Evolutionary conservation across 2,329 filamentous ascomycete genomes (phyloP).

Genomic region (Myriosclerotinia curreyana): DNA sequence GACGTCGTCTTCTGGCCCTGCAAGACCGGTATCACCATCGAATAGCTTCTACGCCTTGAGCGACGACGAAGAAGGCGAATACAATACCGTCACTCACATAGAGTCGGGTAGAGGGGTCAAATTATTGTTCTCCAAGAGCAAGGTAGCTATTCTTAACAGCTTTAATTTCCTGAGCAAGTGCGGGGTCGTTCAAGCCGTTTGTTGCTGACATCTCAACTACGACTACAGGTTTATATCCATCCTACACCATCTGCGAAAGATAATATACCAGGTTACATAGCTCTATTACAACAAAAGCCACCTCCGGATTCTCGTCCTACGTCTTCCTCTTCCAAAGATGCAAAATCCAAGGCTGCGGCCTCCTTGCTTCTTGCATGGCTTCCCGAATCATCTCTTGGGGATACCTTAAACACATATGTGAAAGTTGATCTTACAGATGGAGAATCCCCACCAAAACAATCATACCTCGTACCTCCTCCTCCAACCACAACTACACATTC

Average conservation of each 20-base stretch:
- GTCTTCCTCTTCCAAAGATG: constrained; percentile 41
- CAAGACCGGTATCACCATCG: constrained; percentile 62
- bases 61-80: constrained; percentile 93
- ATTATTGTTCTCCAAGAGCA: constrained; percentile 93
- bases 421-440: constrained; percentile 88
- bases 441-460: constrained; percentile 77
- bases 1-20: constrained; percentile 36
- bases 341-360: constrained; percentile 54
- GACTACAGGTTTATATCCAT: constrained; percentile 82
- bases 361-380: constrained; percentile 90
- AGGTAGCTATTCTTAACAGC: constrained; percentile 51
- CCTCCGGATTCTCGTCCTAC: constrained; percentile 38
- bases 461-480: constrained; percentile 86
- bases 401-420: constrained; percentile 83
- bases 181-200: constrained; percentile 20
- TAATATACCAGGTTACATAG: constrained; percentile 92
- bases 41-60: constrained; percentile 93
- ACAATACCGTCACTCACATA: constrained; percentile 86
- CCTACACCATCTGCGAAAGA: constrained; percentile 90
- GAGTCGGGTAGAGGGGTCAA: constrained; percentile 81
- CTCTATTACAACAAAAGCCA: constrained; percentile 84
- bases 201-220: constrained; percentile 24
- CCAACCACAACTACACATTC: constrained; percentile 78
- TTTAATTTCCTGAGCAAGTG: constrained; percentile 8
- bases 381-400: constrained; percentile 82